Conservation (phyloP, 208 protist genomes). For the Histomonas meleagridis region DNA sequence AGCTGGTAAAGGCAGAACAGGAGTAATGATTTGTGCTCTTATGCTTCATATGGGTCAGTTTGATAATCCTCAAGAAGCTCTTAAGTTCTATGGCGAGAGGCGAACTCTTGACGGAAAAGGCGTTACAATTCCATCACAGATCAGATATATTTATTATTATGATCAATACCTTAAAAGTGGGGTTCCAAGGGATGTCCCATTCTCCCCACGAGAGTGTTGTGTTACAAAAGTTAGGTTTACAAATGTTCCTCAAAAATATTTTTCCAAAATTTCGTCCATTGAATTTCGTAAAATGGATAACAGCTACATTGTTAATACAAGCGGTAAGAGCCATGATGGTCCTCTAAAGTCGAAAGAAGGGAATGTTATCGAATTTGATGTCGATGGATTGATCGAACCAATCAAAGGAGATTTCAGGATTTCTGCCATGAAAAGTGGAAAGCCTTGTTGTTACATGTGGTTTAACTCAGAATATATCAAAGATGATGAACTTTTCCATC, state of each 20-base stretch:
- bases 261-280: neutral
- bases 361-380: neutral
- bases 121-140: constrained; percentile 69
- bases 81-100: constrained; percentile 61
- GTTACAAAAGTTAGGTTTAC: constrained; percentile 4
- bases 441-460: neutral
- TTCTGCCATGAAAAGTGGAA: neutral
- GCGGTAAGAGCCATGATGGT: too few species aligned
- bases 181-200: too few species aligned
- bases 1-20: constrained; percentile 81
- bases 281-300: neutral
- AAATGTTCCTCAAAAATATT: constrained; percentile 30
- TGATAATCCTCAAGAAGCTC: constrained; percentile 45
- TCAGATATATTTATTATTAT: constrained; percentile 47
- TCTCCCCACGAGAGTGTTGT: neutral
- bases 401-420: neutral
- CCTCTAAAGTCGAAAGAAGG: neutral
- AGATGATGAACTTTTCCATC: neutral
- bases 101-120: constrained; percentile 65
- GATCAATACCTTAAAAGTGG: neutral
- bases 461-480: neutral
- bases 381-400: neutral
- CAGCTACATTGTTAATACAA: neutral
- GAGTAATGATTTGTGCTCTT: constrained; percentile 69
- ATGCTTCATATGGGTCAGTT: constrained; percentile 55